Conservation (phyloP, 1,139 yeast genomes). For the Kluyveromyces sp. region DNA sequence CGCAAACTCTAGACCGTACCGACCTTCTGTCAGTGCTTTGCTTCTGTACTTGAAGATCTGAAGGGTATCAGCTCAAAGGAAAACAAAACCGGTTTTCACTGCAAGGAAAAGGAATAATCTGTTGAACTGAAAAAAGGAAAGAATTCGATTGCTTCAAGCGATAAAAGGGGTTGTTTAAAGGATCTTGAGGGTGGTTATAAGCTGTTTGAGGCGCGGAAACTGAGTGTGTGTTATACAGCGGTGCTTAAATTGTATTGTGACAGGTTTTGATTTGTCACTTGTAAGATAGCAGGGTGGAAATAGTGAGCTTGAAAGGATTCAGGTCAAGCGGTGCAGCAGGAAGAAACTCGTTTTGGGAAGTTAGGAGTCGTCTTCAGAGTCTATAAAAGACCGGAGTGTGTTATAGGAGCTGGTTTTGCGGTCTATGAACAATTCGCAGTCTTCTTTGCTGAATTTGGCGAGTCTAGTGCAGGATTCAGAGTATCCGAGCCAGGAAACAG, state of each 20-base stretch:
- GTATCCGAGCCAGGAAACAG: background rate
- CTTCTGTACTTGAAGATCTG: background rate
- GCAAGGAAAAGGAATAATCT: background rate
- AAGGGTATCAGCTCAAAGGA: background rate
- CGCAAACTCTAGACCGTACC: no score
- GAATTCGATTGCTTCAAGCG: no score
- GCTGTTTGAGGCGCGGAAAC: no score
- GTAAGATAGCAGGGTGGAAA: no score
- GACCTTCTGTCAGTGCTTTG: background rate
- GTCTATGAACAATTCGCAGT: conserved; percentile 6
- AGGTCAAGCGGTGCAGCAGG: background rate
- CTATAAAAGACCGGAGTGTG: no score
- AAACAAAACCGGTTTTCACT: background rate
- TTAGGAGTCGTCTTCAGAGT: no score
- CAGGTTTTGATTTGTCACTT: no score
- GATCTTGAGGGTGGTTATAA: no score
- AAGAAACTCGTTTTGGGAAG: background rate
- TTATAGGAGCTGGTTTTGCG: no score
- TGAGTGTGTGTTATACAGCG: no score
- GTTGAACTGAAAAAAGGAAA: background rate
- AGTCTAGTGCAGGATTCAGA: conserved; percentile 4
- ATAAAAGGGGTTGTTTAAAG: background rate
- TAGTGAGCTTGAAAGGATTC: no score
- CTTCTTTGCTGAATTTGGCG: conserved; percentile 5
- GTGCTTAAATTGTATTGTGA: no score